A percentile compares a stretch with the other conserved stretches of the same genome.
phyloP scores from a whole-genome alignment of 345 rosid genomes.

The Mangifera indica region DNA sequence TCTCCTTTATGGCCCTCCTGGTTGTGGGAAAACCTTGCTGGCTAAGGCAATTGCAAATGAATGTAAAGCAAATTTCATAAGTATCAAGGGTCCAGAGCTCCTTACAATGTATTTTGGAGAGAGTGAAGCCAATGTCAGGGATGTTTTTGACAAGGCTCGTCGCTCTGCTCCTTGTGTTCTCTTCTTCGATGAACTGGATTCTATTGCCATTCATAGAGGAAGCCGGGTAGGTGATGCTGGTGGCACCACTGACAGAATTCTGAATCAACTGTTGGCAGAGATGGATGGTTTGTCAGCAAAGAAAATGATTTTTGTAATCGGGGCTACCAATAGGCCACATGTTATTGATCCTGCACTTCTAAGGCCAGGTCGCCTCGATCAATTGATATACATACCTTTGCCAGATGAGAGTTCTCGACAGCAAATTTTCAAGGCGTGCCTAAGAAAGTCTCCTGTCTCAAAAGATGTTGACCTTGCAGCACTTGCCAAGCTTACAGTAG shows the following conservation, averaged over 20 bases:
- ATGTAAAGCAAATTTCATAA: constrained; percentile 14
- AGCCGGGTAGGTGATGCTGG: constrained; percentile 23
- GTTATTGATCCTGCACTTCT: constrained; percentile 24
- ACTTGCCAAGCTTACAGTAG: constrained; percentile 17
- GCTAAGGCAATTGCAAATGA: constrained; percentile 11
- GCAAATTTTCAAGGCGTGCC: constrained; percentile 23
- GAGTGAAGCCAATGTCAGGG: constrained; percentile 4
- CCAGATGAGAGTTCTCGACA: constrained; percentile 22
- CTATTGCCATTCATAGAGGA: constrained; percentile 19
- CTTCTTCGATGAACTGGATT: constrained; percentile 2
- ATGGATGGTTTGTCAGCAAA: constrained; percentile 14
- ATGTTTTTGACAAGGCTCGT: not conserved
- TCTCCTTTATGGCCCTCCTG: constrained; percentile 9
- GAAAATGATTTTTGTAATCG: constrained; percentile 15
- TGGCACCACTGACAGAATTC: constrained; percentile 22
- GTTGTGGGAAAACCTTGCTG: constrained; percentile 3
- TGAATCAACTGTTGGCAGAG: constrained; percentile 23
- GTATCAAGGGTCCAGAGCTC: constrained; percentile 11
- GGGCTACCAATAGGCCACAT: constrained; percentile 19
- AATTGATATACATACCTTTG: constrained; percentile 20
- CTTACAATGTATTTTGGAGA: constrained; percentile 3
- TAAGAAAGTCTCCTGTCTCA: constrained; percentile 25
- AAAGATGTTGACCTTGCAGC: constrained; percentile 16
- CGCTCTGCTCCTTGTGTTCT: not conserved
- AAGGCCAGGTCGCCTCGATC: constrained; percentile 21